Evolutionary conservation across 768 basidiomycete species (phyloP).

Genomic region (Tulasnella sp.): DNA sequence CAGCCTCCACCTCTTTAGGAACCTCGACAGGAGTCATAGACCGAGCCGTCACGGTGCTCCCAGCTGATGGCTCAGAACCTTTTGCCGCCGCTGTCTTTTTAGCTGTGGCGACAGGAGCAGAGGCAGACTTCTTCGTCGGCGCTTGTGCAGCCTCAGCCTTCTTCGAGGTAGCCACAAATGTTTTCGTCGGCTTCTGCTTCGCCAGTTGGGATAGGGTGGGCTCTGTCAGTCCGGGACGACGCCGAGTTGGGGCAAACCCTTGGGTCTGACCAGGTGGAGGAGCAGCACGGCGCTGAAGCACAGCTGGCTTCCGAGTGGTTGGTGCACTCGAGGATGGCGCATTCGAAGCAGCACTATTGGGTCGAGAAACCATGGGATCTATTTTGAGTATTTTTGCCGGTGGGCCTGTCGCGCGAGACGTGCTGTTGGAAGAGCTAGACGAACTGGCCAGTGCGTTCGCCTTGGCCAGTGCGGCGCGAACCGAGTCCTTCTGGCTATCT

Average conservation of each 20-base stretch:
- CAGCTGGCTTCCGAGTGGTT: conserved; percentile 2
- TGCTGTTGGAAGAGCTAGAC: no score
- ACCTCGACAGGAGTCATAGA: not conserved
- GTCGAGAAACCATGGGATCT: not conserved
- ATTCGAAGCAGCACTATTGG: not conserved
- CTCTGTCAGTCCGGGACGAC: conserved; percentile 5
- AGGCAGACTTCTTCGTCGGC: not conserved
- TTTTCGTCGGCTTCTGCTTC: conserved; percentile 15
- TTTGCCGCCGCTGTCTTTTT: not conserved
- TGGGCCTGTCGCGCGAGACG: no score
- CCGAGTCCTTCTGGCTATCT: no score
- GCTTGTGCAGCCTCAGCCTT: not conserved
- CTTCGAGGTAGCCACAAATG: not conserved
- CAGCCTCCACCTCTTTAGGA: conserved; percentile 2
- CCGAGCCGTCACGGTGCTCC: not conserved
- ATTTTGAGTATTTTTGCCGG: no score
- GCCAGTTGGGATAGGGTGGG: conserved; percentile 15
- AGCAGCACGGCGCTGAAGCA: conserved; percentile 1
- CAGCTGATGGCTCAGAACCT: not conserved
- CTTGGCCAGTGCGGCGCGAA: no score
- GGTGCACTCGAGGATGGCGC: not conserved
- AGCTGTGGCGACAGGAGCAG: not conserved
- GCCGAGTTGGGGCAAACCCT: conserved; percentile 9
- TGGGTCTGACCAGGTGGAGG: conserved; percentile 3
- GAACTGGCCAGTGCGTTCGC: no score